A percentile compares a stretch with the other conserved stretches of the same genome.
Evolutionary conservation across 208 protist genomes (phyloP).

Genomic region (Trypanosoma melophagium): DNA sequence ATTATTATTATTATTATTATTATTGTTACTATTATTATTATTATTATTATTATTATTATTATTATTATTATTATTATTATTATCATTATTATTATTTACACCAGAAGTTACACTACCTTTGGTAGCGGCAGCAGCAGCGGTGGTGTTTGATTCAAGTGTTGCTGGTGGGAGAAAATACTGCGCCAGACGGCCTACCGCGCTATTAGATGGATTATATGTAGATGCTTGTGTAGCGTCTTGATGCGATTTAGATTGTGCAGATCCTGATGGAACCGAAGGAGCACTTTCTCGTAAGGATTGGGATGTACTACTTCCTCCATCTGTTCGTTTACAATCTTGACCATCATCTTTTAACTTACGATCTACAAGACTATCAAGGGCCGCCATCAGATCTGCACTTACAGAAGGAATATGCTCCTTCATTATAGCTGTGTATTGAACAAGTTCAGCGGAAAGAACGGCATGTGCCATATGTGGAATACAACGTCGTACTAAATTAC

Average conservation of each 20-base stretch:
- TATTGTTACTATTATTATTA: background rate
- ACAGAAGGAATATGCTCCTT: conserved; percentile 53
- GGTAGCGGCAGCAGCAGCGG: background rate
- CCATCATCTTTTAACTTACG: conserved; percentile 53
- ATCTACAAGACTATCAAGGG: conserved; percentile 77
- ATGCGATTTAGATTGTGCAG: background rate
- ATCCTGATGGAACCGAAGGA: background rate
- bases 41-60: background rate
- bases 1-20: background rate
- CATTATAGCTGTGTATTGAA: conserved; percentile 54
- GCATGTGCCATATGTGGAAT: conserved; percentile 65
- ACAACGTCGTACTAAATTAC: conserved; percentile 70
- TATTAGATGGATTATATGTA: conserved; percentile 20
- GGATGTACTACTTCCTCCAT: background rate
- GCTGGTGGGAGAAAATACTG: conserved; percentile 30
- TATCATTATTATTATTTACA: background rate
- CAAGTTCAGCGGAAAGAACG: conserved; percentile 61
- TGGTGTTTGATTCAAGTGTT: background rate
- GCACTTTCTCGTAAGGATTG: background rate
- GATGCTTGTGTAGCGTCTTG: conserved; percentile 23
- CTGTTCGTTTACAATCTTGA: background rate
- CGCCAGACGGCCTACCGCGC: conserved; percentile 24
- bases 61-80: background rate
- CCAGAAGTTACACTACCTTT: background rate
- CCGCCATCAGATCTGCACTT: conserved; percentile 46